Percentiles rank a stretch among this genome's conserved stretches.
phyloP scores from a whole-genome alignment of 2,329 filamentous ascomycete genomes.

The Pyricularia grisea region DNA sequence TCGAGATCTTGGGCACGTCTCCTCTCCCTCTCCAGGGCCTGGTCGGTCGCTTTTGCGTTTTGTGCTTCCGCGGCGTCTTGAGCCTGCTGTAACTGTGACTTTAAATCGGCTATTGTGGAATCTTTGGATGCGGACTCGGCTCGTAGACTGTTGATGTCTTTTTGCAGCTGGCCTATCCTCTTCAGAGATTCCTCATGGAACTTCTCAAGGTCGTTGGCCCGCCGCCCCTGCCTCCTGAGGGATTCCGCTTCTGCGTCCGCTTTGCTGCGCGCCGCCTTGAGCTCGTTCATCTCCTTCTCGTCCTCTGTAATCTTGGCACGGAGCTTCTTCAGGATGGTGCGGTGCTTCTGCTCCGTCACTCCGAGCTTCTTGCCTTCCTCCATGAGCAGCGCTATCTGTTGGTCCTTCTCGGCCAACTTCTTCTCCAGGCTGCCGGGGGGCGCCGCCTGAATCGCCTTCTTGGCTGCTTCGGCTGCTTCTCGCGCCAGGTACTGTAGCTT shows the following conservation, averaged over 20 bases:
- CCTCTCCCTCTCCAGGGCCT: conserved; percentile 59
- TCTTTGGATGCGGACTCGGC: conserved; percentile 55
- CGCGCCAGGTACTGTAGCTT: conserved; percentile 84
- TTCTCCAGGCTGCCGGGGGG: conserved; percentile 59
- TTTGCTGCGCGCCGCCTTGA: conserved; percentile 50
- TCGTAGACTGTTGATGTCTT: conserved; percentile 40
- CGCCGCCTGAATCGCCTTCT: conserved; percentile 53
- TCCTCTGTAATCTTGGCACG: conserved; percentile 55
- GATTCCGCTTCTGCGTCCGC: conserved; percentile 38
- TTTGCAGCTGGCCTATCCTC: conserved; percentile 48
- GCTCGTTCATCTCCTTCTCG: conserved; percentile 54
- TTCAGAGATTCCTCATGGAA: conserved; percentile 41
- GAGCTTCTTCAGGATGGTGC: conserved; percentile 75
- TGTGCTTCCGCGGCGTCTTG: conserved; percentile 56
- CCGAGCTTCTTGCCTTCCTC: conserved; percentile 87
- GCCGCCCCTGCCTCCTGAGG: conserved; percentile 36
- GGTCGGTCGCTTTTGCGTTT: conserved; percentile 56
- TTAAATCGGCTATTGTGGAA: conserved; percentile 57
- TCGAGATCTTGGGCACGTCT: conserved; percentile 41
- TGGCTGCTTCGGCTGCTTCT: conserved; percentile 68
- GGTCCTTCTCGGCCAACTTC: conserved; percentile 80
- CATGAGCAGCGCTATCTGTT: conserved; percentile 81
- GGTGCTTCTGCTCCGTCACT: conserved; percentile 75
- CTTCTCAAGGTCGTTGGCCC: conserved; percentile 46
- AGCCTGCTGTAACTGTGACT: conserved; percentile 58